Evolutionary conservation across 148 eudicot species (phyloP).

Genomic region (Fagopyrum tataricum): DNA sequence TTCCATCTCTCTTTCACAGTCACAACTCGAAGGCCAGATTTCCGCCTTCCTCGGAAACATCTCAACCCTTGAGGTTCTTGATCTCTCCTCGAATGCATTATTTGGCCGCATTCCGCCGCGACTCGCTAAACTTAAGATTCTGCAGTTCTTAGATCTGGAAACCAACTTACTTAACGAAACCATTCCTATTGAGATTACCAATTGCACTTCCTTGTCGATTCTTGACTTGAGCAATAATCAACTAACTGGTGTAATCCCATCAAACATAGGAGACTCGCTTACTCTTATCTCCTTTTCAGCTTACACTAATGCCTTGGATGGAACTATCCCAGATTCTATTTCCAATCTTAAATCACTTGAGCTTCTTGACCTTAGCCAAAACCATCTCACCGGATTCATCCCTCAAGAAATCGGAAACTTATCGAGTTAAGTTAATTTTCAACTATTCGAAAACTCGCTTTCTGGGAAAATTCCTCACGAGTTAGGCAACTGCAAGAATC

Average conservation of each 20-base stretch:
- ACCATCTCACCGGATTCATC: constrained; percentile 47
- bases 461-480: constrained; percentile 56
- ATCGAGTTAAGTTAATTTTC: constrained; percentile 38
- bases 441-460: constrained; percentile 43
- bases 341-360: constrained; percentile 33
- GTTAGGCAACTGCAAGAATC: constrained; percentile 47
- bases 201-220: constrained; percentile 38
- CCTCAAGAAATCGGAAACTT: constrained; percentile 58
- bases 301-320: constrained; percentile 40
- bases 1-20: constrained; percentile 34
- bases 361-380: constrained; percentile 43
- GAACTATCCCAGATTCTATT: constrained; percentile 59
- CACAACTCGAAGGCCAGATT: constrained; percentile 49
- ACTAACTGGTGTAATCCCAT: constrained; percentile 59
- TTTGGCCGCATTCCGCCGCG: constrained; percentile 57
- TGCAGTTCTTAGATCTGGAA: too few relatives aligned
- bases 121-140: too few relatives aligned
- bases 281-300: constrained; percentile 44
- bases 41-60: constrained; percentile 57
- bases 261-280: constrained; percentile 41
- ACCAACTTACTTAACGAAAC: too few relatives aligned
- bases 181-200: constrained; percentile 41
- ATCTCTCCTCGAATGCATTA: constrained; percentile 53
- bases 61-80: constrained; percentile 63
- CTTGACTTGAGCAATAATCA: constrained; percentile 38